phyloP scores from a whole-genome alignment of 805 yeast species.

The Candida glaebosa region DNA sequence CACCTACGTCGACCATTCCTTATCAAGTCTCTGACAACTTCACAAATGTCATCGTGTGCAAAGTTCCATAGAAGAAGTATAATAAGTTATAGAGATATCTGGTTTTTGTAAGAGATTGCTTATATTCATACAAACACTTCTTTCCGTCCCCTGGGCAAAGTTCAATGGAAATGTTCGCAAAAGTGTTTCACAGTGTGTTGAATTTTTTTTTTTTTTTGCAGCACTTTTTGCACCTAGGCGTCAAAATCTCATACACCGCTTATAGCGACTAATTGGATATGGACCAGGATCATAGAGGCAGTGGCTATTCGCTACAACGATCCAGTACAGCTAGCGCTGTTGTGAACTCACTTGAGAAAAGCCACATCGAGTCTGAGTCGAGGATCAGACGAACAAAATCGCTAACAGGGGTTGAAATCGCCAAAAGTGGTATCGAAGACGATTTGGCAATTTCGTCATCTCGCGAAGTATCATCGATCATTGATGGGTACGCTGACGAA shows the following conservation, averaged over 20 bases:
- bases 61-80: too few relatives aligned
- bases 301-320: neutral
- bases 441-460: neutral
- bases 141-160: too few relatives aligned
- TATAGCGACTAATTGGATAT: neutral
- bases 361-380: neutral
- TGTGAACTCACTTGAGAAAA: neutral
- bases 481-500: neutral
- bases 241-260: neutral
- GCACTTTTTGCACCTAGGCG: neutral
- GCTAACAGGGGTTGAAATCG: neutral
- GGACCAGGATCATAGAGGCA: neutral
- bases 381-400: neutral
- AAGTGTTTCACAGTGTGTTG: neutral
- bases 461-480: neutral
- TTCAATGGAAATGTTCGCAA: too few relatives aligned
- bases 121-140: too few relatives aligned
- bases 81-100: too few relatives aligned
- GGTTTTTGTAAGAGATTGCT: too few relatives aligned
- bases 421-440: neutral
- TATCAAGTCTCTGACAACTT: too few relatives aligned
- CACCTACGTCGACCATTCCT: too few relatives aligned
- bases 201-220: neutral
- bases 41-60: too few relatives aligned
- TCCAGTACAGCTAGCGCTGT: neutral